phyloP scores from a whole-genome alignment of 257 asterid genomes.

The Fraxinus excelsior region DNA sequence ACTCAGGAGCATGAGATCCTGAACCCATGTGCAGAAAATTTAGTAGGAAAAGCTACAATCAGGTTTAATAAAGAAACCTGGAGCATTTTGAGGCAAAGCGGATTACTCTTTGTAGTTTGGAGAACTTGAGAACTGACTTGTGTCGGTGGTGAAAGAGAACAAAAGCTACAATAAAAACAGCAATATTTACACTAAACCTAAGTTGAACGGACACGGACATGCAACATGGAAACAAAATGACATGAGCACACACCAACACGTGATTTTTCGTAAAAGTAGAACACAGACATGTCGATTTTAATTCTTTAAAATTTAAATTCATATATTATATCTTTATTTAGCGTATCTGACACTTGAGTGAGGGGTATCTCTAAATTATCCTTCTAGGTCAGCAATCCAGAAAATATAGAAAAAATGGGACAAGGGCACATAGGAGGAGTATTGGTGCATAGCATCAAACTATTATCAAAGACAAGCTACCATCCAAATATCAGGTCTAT shows the following conservation, averaged over 20 bases:
- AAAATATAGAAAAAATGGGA: too few relatives aligned
- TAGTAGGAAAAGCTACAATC: background rate
- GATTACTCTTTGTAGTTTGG: background rate
- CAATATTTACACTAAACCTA: background rate
- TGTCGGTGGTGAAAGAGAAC: background rate
- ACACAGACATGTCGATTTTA: too few relatives aligned
- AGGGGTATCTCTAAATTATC: too few relatives aligned
- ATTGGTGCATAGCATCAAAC: background rate
- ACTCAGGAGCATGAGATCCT: background rate
- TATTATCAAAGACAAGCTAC: slow-evolving; percentile 8
- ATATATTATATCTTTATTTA: too few relatives aligned
- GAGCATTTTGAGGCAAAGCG: background rate
- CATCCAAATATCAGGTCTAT: slow-evolving; percentile 3
- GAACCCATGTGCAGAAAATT: background rate
- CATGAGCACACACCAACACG: too few relatives aligned
- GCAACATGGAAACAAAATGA: too few relatives aligned
- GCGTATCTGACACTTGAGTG: too few relatives aligned
- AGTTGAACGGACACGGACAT: too few relatives aligned
- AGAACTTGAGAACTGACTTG: background rate
- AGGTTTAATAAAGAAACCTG: background rate
- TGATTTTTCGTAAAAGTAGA: too few relatives aligned
- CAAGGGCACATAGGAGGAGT: too few relatives aligned
- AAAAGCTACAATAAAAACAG: background rate
- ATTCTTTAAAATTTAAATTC: too few relatives aligned
- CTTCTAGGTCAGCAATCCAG: too few relatives aligned